Evolutionary conservation across 1,139 yeast species (phyloP).

Genomic region (Diutina siamensis): DNA sequence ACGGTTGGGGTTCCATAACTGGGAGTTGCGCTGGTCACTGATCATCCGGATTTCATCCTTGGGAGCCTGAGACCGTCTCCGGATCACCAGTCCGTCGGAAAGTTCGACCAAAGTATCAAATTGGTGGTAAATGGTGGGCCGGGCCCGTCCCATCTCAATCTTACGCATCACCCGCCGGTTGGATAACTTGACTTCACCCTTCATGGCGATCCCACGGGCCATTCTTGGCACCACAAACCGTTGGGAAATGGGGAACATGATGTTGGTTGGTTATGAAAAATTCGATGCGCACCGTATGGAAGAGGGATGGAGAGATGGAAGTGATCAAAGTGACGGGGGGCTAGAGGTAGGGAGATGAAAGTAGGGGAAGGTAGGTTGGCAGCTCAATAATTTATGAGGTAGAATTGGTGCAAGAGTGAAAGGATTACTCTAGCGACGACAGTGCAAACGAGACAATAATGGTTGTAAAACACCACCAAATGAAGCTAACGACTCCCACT

Average conservation of each 20-base stretch:
- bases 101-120: conserved; percentile 81
- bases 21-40: conserved; percentile 77
- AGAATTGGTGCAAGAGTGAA: too few relatives aligned
- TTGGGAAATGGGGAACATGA: conserved; percentile 1
- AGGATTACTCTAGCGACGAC: too few relatives aligned
- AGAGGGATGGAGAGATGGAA: background rate
- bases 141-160: conserved; percentile 61
- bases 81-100: conserved; percentile 85
- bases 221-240: conserved; percentile 3
- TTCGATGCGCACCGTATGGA: conserved; percentile 6
- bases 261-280: background rate
- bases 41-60: conserved; percentile 78
- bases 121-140: conserved; percentile 87
- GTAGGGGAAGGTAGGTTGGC: background rate
- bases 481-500: too few relatives aligned
- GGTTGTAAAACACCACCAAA: too few relatives aligned
- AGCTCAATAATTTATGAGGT: too few relatives aligned
- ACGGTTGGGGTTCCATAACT: conserved; percentile 81
- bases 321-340: background rate
- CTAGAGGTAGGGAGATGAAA: background rate
- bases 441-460: too few relatives aligned
- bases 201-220: conserved; percentile 6
- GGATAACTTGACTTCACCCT: conserved; percentile 28
- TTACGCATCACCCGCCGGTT: conserved; percentile 44
- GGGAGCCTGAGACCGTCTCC: conserved; percentile 79